phyloP scores from a whole-genome alignment of 257 asterid species.

The Solanum sejunctum region DNA sequence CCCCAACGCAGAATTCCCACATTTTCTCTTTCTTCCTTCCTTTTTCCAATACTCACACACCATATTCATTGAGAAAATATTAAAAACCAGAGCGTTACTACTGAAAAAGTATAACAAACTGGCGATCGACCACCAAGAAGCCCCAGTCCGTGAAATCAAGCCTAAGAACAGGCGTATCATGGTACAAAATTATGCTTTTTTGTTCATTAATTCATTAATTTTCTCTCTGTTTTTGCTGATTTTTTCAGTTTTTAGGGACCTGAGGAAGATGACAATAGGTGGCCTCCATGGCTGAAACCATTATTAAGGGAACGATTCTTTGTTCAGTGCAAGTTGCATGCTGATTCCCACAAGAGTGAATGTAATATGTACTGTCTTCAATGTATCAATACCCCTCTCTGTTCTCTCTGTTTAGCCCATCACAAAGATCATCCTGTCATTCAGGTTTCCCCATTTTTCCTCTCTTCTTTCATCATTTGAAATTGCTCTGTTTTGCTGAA shows the following conservation, averaged over 20 bases:
- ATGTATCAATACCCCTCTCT: slow-evolving; percentile 6
- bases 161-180: slow-evolving; percentile 61
- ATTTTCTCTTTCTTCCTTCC: not conserved
- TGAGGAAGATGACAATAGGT: slow-evolving; percentile 6
- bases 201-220: not conserved
- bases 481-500: not conserved
- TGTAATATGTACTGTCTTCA: slow-evolving; percentile 18
- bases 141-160: slow-evolving; percentile 54
- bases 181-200: slow-evolving; percentile 20
- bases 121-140: slow-evolving; percentile 70
- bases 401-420: slow-evolving; percentile 7
- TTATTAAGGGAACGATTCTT: slow-evolving; percentile 3
- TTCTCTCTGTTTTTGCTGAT: not conserved
- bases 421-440: slow-evolving; percentile 11
- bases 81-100: not conserved
- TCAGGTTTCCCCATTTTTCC: not conserved
- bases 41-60: not conserved
- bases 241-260: not conserved
- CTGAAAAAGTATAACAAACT: slow-evolving; percentile 32
- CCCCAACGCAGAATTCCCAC: not conserved
- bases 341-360: slow-evolving; percentile 11
- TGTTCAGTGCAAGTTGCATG: slow-evolving; percentile 9
- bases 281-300: slow-evolving; percentile 10
- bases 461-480: not conserved
- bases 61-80: not conserved